Evolutionary conservation across 202 grass and related monocot species (phyloP).

Genomic region (Schoenoplectus tabernaemontani): DNA sequence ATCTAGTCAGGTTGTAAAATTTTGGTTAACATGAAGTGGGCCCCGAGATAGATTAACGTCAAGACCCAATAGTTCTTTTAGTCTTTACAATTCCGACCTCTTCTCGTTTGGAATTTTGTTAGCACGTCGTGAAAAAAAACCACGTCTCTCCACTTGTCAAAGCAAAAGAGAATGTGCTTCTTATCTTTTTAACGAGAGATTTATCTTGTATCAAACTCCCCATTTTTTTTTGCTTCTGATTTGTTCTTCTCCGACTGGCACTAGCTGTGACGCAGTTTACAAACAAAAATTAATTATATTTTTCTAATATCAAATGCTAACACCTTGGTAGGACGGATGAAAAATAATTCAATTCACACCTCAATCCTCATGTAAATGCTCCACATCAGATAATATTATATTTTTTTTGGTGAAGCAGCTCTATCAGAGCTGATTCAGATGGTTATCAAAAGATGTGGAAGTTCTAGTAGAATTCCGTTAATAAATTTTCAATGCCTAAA

Average conservation of each 20-base stretch:
- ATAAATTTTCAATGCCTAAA: background rate
- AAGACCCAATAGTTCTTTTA: background rate
- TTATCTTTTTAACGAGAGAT: background rate
- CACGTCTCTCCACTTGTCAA: conserved; percentile 14
- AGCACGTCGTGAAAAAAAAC: background rate
- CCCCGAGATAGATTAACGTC: conserved; percentile 4
- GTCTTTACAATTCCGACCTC: conserved; percentile 11
- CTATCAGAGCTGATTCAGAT: too few relatives aligned
- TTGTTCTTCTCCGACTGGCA: background rate
- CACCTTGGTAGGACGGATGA: background rate
- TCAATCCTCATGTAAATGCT: background rate
- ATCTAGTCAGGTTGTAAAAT: background rate
- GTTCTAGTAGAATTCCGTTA: background rate
- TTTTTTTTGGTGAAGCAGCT: too few relatives aligned
- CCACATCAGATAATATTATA: too few relatives aligned
- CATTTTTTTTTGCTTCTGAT: background rate
- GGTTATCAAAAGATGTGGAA: background rate
- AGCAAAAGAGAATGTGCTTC: conserved; percentile 1
- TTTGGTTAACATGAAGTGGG: background rate
- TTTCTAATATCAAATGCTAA: background rate
- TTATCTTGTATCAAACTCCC: background rate
- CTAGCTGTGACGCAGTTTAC: background rate
- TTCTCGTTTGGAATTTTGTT: conserved; percentile 26
- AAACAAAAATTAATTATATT: background rate
- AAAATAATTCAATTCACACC: background rate